Percentiles rank a stretch among this genome's conserved stretches.
Evolutionary conservation across 768 basidiomycete genomes (phyloP).

Genomic region (Suillus variegatus): DNA sequence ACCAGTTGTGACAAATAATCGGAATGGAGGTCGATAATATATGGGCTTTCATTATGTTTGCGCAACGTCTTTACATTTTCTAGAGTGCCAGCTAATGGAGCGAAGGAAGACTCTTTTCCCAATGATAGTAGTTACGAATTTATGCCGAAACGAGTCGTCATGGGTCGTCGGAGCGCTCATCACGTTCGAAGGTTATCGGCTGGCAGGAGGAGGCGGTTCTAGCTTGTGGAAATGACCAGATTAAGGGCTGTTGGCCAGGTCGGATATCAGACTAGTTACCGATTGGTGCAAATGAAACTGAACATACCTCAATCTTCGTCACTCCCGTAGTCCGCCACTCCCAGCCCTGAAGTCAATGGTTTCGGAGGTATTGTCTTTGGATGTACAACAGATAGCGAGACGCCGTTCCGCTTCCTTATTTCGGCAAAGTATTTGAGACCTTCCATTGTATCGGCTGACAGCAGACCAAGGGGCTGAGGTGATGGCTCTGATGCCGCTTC

Average conservation of each 20-base stretch:
- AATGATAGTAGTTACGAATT: not conserved
- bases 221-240: not conserved
- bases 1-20: no score
- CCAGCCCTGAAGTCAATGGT: constrained; percentile 46
- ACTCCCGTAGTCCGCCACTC: constrained; percentile 77
- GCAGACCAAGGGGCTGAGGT: constrained; percentile 53
- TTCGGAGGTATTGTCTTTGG: constrained; percentile 33
- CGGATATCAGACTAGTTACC: not conserved
- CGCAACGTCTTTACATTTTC: not conserved
- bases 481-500: constrained; percentile 31
- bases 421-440: constrained; percentile 91
- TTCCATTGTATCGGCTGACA: constrained; percentile 85
- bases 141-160: not conserved
- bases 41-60: not conserved
- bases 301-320: constrained; percentile 47
- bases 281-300: constrained; percentile 1
- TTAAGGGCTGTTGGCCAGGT: not conserved
- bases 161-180: not conserved
- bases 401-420: constrained; percentile 70
- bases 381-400: constrained; percentile 5
- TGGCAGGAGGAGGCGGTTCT: not conserved
- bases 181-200: not conserved
- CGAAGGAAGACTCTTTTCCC: not conserved
- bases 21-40: no score
- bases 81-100: not conserved